phyloP scores from a whole-genome alignment of 1,139 yeast genomes.

The Wickerhamomyces sp. region DNA sequence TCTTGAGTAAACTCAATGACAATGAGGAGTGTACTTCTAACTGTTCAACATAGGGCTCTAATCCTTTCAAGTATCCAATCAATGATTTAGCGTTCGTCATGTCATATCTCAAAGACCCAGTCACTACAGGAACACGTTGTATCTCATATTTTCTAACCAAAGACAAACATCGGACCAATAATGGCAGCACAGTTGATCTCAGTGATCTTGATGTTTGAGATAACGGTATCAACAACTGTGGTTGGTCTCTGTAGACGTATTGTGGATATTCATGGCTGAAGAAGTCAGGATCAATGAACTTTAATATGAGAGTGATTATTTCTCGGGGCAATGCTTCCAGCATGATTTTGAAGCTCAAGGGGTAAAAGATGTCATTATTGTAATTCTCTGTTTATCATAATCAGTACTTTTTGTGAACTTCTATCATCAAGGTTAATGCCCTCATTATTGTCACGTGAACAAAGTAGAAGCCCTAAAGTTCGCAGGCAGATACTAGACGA shows the following conservation, averaged over 20 bases:
- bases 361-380: too few species aligned
- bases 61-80: background rate
- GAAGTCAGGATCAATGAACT: background rate
- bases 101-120: background rate
- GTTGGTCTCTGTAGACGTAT: constrained; percentile 7
- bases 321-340: background rate
- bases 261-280: constrained; percentile 2
- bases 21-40: constrained; percentile 9
- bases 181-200: constrained; percentile 5
- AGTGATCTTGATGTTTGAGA: constrained; percentile 8
- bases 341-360: background rate
- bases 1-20: background rate
- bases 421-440: too few species aligned
- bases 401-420: too few species aligned
- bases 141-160: constrained; percentile 9
- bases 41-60: constrained; percentile 5
- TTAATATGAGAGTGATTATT: background rate
- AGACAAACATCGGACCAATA: constrained; percentile 4
- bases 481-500: too few species aligned
- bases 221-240: constrained; percentile 4
- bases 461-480: background rate
- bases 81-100: background rate
- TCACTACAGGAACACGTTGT: background rate
- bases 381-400: too few species aligned
- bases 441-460: too few species aligned